Evolutionary conservation across 1,284 basidiomycete genomes (phyloP), one percentile per base, ranked within the genome.

Genomic region (Ceratobasidium sp.): DNA sequence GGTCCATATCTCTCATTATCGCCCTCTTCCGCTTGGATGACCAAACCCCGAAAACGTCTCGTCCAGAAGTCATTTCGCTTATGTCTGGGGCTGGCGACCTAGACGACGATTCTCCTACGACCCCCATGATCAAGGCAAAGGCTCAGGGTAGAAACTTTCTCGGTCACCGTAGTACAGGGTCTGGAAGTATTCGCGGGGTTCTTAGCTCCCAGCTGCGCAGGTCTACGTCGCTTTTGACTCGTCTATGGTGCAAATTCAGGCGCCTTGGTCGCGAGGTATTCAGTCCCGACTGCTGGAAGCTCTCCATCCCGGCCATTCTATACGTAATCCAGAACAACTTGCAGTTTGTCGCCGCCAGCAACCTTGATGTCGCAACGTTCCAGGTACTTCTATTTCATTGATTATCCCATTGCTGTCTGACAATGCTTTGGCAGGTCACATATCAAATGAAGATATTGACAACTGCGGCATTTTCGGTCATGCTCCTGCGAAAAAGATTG

Each of bases 361-460:
- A 98, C 77, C 84, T 98, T 69, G 91, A 94, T 70, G 93, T 93
- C 21, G 93, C 95, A 13, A 95, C 95, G 19, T 98, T 98, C 80
- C 91, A 94, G 77, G 91, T 64, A 54, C 19, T 47, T 8, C 13
- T 21, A 19, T 6, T n/a, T 46, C 16, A 46, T 7, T 5, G 11
- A 36, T 36, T 5, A 36, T 36, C 4, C 4, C 11, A 36, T 36
- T 36, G 5, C 4, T 36, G 33, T 36, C 11, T 36, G 33, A 36
- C 42, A n/a, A 29, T 29, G 13, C 30, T 59, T 33, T n/a, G n/a
- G 7, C 30, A 64, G 80, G 60, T 95, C 75, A 93, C 90, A 66
- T 96, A 96, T 79, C 93, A 96, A 78, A 95, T 95, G 92, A 96
- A 98, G 81, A 97, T 98, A 74, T 86, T 98, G 71, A 98, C 95